Percentiles rank a stretch among this genome's conserved stretches.
phyloP scores from a whole-genome alignment of 495 filamentous ascomycete genomes.

The Bathelium albidoporum region DNA sequence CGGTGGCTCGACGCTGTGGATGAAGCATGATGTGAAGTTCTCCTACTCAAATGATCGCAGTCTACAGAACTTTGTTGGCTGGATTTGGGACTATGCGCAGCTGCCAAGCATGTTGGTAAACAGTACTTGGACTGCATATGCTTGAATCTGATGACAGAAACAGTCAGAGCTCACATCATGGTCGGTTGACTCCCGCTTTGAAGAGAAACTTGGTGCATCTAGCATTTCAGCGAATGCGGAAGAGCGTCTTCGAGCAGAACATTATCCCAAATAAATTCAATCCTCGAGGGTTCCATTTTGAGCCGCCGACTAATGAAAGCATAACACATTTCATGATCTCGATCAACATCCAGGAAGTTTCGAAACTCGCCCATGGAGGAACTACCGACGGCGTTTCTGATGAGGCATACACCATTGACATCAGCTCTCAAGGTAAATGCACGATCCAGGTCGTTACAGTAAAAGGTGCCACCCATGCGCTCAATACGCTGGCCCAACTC shows the following conservation, averaged over 20 bases:
- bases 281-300: constrained; percentile 45
- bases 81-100: neutral
- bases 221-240: neutral
- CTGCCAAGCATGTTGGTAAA: neutral
- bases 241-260: constrained; percentile 43
- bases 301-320: constrained; percentile 38
- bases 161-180: neutral
- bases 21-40: neutral
- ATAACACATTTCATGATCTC: constrained; percentile 40
- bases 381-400: constrained; percentile 48
- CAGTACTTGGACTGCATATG: neutral
- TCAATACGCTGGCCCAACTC: constrained; percentile 64
- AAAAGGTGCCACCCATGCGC: constrained; percentile 53
- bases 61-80: constrained; percentile 1
- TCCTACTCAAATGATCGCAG: neutral
- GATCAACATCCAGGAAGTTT: constrained; percentile 46
- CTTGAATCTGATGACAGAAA: neutral
- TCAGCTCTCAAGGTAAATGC: constrained; percentile 43
- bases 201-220: neutral
- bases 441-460: constrained; percentile 51
- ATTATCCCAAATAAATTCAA: constrained; percentile 71
- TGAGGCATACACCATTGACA: constrained; percentile 59
- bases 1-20: neutral
- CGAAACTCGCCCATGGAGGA: constrained; percentile 49
- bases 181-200: neutral